Evolutionary conservation across 257 asterid genomes (phyloP).

Genomic region (Gentiana macrophylla): DNA sequence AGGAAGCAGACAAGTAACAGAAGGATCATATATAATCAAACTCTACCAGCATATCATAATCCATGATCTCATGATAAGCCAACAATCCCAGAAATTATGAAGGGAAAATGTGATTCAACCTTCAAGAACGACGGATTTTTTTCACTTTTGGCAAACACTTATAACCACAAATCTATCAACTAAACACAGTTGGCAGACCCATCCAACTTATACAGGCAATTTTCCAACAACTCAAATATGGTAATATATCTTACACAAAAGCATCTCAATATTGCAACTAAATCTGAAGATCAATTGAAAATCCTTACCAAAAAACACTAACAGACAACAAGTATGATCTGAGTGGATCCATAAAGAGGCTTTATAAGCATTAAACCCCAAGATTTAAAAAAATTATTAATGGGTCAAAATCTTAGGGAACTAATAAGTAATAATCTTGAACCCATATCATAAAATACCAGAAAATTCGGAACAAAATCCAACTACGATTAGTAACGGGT

Average conservation of each 20-base stretch:
- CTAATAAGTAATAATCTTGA: constrained; percentile 4
- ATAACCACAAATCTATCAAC: constrained; percentile 9
- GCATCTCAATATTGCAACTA: constrained; percentile 9
- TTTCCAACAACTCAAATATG: constrained; percentile 16
- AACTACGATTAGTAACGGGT: not conserved
- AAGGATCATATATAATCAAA: constrained; percentile 8
- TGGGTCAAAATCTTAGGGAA: not conserved
- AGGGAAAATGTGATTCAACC: not conserved
- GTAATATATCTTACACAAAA: constrained; percentile 8
- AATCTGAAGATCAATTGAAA: not conserved
- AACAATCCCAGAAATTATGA: constrained; percentile 4
- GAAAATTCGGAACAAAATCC: not conserved
- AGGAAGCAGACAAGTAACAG: not conserved
- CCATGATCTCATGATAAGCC: constrained; percentile 20
- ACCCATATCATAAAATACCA: not conserved
- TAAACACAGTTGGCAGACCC: constrained; percentile 8
- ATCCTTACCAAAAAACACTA: constrained; percentile 5
- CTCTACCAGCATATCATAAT: constrained; percentile 10
- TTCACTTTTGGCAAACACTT: not conserved
- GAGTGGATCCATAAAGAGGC: constrained; percentile 17
- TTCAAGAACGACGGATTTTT: constrained; percentile 2
- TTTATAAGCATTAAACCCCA: not conserved
- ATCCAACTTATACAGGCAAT: constrained; percentile 6
- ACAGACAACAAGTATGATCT: constrained; percentile 14
- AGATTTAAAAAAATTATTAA: constrained; percentile 6